phyloP scores from a whole-genome alignment of 352 stramenopile genomes.

The Pythium utonaiense region DNA sequence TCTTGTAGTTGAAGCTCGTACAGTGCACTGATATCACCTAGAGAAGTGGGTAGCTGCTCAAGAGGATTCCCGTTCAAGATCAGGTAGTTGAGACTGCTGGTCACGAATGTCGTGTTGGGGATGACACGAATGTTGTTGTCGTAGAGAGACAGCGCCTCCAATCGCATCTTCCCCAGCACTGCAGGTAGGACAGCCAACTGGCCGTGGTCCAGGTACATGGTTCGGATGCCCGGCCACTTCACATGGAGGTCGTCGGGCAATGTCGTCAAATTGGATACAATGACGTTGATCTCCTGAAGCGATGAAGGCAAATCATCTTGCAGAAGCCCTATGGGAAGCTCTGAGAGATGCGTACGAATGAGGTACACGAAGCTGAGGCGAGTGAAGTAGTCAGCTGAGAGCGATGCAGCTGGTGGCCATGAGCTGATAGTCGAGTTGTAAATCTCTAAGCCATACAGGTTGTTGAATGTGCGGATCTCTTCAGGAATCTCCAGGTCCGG shows the following conservation, averaged over 20 bases:
- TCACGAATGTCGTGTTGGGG: conserved; percentile 2
- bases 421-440: conserved; percentile 21
- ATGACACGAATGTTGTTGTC: conserved; percentile 12
- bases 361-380: conserved; percentile 19
- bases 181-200: conserved; percentile 1
- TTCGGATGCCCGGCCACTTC: conserved; percentile 14
- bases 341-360: conserved; percentile 7
- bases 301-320: conserved; percentile 4
- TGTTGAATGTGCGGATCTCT: conserved; percentile 4
- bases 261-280: conserved; percentile 17
- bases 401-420: conserved; percentile 8
- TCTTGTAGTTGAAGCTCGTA: conserved; percentile 14
- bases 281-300: conserved; percentile 20
- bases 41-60: background rate
- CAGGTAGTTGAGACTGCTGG: conserved; percentile 6
- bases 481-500: conserved; percentile 9
- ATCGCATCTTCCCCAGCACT: conserved; percentile 9
- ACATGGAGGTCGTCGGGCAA: conserved; percentile 14
- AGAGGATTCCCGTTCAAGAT: conserved; percentile 13
- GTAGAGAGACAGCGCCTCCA: conserved; percentile 19
- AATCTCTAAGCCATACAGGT: conserved; percentile 18
- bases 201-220: conserved; percentile 16
- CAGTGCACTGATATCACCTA: background rate
- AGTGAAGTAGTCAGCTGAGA: background rate
- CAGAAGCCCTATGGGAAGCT: conserved; percentile 10